Base-by-base conservation (phyloP, 371 early-diverging fungal genomes). In the Sporodiniella umbellata region DNA sequence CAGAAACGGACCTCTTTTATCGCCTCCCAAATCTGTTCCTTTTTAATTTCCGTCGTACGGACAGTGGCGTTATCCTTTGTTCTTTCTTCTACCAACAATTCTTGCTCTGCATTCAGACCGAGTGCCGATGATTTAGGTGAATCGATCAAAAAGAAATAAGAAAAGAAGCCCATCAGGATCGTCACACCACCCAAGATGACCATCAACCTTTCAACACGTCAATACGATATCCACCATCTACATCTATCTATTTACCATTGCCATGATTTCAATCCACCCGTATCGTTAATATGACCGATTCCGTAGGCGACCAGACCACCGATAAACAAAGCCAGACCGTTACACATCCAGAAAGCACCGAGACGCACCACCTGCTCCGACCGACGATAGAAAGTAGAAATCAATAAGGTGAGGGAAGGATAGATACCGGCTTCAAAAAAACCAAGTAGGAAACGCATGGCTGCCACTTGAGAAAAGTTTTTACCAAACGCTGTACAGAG, bases 101-200 rank as follows among this genome's bases (percentile, higher is more conserved):
- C 56, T 42, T 71, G 62, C 48, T 66, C 71, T 11, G 63, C 61
- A 18, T 64, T 67, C 6, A 64, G 53, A 30, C 53, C 47, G 14
- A 66, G 47, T 25, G 62, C 58, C 5, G 51, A 22, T 8, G 65
- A 57, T 45, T 60, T 60, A n/a, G 72, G 63, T 43, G 56, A 51
- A 49, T 72, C 72, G 19, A 65, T 51, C 22, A 72, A 48, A 31
- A 72, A 72, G 42, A 67, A 58, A 33, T 64, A 68, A 38, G 60
- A 48, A 11, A 56, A 14, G 28, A 63, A 8, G 6, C 72, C 72
- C 15, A 65, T 38, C 11, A 55, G 14, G 22, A 58, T 37, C 3
- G 72, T 68, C 15, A 54, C 11, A 23, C 42, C 33, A 15, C 72
- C 72, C 8, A 61, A 54, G 17, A 68, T 53, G 35, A 72, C 60